Evolutionary conservation across 495 filamentous ascomycete genomes (phyloP), one percentile per base, ranked within the genome.

Genomic region (Aspergillus baeticus): DNA sequence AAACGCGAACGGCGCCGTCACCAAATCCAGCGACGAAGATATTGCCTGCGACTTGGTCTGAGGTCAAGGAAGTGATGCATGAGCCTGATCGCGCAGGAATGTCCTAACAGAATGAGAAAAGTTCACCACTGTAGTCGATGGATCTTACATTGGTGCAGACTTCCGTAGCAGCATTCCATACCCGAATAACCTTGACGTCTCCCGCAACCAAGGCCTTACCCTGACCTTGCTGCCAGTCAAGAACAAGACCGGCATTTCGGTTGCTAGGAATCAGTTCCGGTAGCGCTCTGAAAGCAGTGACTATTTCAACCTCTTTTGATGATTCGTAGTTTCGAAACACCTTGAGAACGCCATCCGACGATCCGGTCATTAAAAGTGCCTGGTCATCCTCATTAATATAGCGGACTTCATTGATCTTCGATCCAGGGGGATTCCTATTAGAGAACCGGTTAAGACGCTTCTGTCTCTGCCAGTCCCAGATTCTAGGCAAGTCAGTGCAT

Each of bases 331-430:
- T 89, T 50, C 91, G 83, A 70, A 93, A 98, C n/a, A 98, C 84
- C 60, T 92, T 87, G 56, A 99, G 81, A 5, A 98, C 88, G 35
- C 94, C 94, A 63, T 99, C 94, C 1, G 90, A 96, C 10, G 91
- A 93, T 5, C 93, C 94, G 6, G 91, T 96, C 85, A 98, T 90
- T 41, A 98, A 71, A 29, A 96, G 80, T 7, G 95, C 92, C 66
- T 94, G 90, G 63, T 99, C 94, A 63, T 99, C 94, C 68, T 99
- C 94, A 61, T 99, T 99, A 72, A 99, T 94, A 66, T 97, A 95
- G 36, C 90, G 86, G 61, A 96, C 84, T 73, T 96, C 92, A 21
- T 91, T 97, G 50, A 99, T 94, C 63, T 88, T 91, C 5, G 91
- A 95, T 11, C 91, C 91, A 15, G 85, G 79, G 0, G 94, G 94